These are phyloP conservation scores for Salix viminalis DNA, from an alignment of 345 rosid species.

Conservation along the genomic window DNA sequence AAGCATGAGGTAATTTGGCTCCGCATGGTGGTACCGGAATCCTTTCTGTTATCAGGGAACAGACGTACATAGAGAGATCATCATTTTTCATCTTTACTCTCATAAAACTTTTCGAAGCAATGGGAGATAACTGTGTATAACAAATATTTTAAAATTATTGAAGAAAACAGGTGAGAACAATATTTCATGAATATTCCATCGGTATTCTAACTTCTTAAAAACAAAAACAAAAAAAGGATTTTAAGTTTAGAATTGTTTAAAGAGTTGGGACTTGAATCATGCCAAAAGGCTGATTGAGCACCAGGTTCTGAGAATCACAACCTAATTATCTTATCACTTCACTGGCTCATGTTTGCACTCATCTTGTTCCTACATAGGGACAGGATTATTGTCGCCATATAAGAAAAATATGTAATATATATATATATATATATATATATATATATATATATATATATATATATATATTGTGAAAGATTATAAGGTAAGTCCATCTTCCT, in stretches of 20 bases:
- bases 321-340: neutral
- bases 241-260: neutral
- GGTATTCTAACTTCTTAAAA: neutral
- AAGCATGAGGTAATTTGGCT: constrained; percentile 76
- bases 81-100: neutral
- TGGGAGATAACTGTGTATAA: neutral
- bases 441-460: no score
- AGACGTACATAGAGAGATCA: constrained; percentile 1
- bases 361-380: neutral
- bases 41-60: constrained; percentile 49
- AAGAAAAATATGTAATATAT: neutral
- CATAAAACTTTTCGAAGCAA: neutral
- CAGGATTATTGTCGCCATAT: neutral
- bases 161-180: neutral
- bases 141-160: neutral
- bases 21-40: constrained; percentile 75
- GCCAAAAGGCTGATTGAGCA: neutral
- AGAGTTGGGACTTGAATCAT: neutral
- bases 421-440: no score
- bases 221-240: neutral
- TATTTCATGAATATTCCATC: neutral
- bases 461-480: neutral
- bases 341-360: neutral
- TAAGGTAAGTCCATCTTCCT: neutral
- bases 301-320: neutral